These are phyloP conservation scores for Apophysomyces ossiformis DNA, from an alignment of 371 early-diverging fungal species.

Conservation along the genomic window DNA sequence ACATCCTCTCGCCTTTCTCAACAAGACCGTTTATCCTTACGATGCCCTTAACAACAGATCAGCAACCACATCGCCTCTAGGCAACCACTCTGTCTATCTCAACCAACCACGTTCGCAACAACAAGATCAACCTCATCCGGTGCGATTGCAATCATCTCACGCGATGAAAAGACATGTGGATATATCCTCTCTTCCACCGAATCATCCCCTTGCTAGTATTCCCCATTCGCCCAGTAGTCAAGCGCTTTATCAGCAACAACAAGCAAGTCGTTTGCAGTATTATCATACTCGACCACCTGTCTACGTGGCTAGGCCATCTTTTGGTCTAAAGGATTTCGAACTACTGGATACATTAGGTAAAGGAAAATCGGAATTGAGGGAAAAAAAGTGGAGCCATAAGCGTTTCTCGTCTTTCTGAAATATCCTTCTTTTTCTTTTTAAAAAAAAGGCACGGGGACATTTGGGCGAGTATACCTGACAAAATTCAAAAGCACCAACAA, in stretches of 20 bases:
- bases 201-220: constrained; percentile 26
- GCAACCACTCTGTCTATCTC: not conserved
- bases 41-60: constrained; percentile 11
- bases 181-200: constrained; percentile 21
- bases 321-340: constrained; percentile 25
- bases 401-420: too few species aligned
- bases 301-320: constrained; percentile 23
- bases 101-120: constrained; percentile 7
- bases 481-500: constrained; percentile 63
- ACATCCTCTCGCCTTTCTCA: constrained; percentile 7
- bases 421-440: constrained; percentile 9
- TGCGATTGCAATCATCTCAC: constrained; percentile 20
- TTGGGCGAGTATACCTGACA: constrained; percentile 88
- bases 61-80: constrained; percentile 9
- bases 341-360: constrained; percentile 28
- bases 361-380: not conserved
- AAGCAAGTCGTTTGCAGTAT: constrained; percentile 20
- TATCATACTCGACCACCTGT: constrained; percentile 27
- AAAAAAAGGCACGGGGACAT: constrained; percentile 78
- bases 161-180: constrained; percentile 19
- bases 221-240: constrained; percentile 12
- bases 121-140: constrained; percentile 10
- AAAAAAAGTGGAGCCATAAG: not conserved
- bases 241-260: constrained; percentile 20
- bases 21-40: not conserved